A percentile compares a stretch with the other conserved stretches of the same genome.
phyloP scores from a whole-genome alignment of 2,329 filamentous ascomycete species.

The Cercospora sesami region DNA sequence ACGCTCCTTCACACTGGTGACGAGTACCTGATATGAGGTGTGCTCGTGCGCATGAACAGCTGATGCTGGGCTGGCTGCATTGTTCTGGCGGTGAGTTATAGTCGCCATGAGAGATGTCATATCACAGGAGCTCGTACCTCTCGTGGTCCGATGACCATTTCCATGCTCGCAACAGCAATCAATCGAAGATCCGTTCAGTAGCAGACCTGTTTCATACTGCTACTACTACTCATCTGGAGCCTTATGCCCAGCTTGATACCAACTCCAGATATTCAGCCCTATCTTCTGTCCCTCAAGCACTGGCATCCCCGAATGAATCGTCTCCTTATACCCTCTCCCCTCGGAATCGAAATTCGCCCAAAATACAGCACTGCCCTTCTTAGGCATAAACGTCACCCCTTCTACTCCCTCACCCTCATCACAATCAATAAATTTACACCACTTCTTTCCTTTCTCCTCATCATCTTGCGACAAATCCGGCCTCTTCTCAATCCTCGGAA shows the following conservation, averaged over 20 bases:
- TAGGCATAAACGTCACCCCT: conserved; percentile 60
- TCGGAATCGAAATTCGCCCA: conserved; percentile 62
- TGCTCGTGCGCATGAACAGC: background rate
- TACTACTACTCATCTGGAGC: conserved; percentile 6
- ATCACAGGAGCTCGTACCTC: background rate
- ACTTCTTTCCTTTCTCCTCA: conserved; percentile 38
- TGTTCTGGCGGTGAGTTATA: background rate
- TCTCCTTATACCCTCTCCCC: conserved; percentile 58
- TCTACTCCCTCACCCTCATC: conserved; percentile 14
- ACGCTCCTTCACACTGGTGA: background rate
- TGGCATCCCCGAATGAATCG: conserved; percentile 62
- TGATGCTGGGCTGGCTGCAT: background rate
- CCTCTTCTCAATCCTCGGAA: conserved; percentile 54
- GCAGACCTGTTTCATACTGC: background rate
- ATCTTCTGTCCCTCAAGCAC: conserved; percentile 59
- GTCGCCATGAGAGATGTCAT: background rate
- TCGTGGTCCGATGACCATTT: background rate
- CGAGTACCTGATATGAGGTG: background rate
- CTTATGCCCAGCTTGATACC: conserved; percentile 49
- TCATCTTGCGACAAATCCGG: conserved; percentile 30
- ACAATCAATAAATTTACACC: conserved; percentile 62
- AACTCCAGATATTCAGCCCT: conserved; percentile 66
- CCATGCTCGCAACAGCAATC: background rate
- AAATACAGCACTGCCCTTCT: conserved; percentile 60
- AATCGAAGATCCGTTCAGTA: background rate